Conservation (phyloP, 75 land plant genomes). For the Cupressus sempervirens region DNA sequence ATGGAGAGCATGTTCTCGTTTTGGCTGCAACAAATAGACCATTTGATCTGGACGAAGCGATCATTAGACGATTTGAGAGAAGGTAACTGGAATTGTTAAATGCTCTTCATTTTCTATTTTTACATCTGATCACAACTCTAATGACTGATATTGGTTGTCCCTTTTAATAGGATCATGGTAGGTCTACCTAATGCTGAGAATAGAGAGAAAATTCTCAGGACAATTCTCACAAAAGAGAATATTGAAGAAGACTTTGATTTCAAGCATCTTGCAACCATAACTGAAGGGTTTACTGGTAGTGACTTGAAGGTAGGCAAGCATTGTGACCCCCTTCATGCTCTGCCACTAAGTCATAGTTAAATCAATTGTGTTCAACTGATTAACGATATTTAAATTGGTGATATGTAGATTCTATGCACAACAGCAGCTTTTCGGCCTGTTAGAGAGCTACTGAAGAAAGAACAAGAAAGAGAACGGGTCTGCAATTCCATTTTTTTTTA, state of each 20-base stretch:
- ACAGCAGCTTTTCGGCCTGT: slow-evolving; percentile 38
- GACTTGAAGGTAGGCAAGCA: slow-evolving; percentile 33
- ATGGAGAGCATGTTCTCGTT: slow-evolving; percentile 33
- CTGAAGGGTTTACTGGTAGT: slow-evolving; percentile 39
- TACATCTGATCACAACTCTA: neutral
- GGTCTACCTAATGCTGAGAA: slow-evolving; percentile 39
- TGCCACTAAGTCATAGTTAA: neutral
- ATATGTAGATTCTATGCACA: slow-evolving; percentile 34
- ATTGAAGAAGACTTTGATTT: slow-evolving; percentile 27
- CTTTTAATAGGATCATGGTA: slow-evolving; percentile 34
- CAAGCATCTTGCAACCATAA: slow-evolving; percentile 35
- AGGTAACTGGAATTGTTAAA: slow-evolving; percentile 19
- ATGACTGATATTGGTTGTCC: neutral
- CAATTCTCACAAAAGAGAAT: slow-evolving; percentile 32
- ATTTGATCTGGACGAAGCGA: slow-evolving; percentile 53
- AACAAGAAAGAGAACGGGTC: slow-evolving; percentile 31
- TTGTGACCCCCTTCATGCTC: too few species aligned
- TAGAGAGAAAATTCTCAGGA: slow-evolving; percentile 42
- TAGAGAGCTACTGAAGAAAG: slow-evolving; percentile 33
- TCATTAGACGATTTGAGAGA: slow-evolving; percentile 42
- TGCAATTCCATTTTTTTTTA: neutral
- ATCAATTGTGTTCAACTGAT: neutral
- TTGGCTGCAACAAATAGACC: slow-evolving; percentile 50
- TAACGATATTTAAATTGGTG: neutral
- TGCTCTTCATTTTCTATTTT: neutral